Conservation (phyloP, 140 eudicot genomes). For the Anethum foeniculum region DNA sequence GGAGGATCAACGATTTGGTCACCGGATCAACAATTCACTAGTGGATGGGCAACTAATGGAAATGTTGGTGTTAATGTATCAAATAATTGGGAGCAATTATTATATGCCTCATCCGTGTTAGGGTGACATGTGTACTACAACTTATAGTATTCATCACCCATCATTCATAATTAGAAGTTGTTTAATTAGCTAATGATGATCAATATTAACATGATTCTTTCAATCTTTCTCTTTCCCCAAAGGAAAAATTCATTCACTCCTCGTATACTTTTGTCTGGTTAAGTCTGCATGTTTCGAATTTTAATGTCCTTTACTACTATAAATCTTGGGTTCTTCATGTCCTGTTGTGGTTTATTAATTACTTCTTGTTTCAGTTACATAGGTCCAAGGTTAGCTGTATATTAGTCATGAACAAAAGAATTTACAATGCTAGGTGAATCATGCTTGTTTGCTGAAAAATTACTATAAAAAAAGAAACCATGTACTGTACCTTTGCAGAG, state of each 20-base stretch:
- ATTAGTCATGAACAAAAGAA: background rate
- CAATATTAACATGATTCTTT: constrained; percentile 11
- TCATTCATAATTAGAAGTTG: background rate
- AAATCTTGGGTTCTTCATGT: no score
- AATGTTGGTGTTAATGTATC: constrained; percentile 22
- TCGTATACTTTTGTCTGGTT: background rate
- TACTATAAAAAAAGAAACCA: background rate
- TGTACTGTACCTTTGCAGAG: background rate
- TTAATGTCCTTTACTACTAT: no score
- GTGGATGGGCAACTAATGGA: constrained; percentile 31
- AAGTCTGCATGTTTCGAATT: background rate
- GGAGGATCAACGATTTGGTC: constrained; percentile 28
- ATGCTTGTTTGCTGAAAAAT: background rate
- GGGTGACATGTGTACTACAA: constrained; percentile 18
- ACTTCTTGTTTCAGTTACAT: background rate
- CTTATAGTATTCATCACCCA: background rate
- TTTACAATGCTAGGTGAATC: background rate
- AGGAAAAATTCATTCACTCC: background rate
- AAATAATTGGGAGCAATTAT: constrained; percentile 43
- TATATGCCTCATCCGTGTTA: constrained; percentile 40
- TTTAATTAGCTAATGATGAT: background rate
- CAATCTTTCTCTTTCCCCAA: background rate
- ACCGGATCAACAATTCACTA: constrained; percentile 30
- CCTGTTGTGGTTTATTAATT: background rate
- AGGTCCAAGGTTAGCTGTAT: background rate